Evolutionary conservation across 371 early-diverging fungal genomes (phyloP).

Genomic region (Syncephalastrum sp.): DNA sequence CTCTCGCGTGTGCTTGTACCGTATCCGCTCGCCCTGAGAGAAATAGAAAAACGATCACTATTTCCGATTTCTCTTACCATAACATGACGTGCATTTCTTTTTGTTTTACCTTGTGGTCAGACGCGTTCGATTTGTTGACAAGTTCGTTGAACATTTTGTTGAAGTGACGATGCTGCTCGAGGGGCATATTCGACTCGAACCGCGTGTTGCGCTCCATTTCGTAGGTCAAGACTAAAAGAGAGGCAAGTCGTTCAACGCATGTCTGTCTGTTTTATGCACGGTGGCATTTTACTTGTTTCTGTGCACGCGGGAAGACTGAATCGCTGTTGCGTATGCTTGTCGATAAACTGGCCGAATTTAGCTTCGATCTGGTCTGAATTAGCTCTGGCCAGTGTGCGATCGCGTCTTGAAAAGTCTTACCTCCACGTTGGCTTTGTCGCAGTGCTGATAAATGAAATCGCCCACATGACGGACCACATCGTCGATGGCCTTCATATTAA

Average conservation of each 20-base stretch:
- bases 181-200: conserved; percentile 72
- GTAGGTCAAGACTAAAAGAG: conserved; percentile 14
- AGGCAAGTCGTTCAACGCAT: not conserved
- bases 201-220: conserved; percentile 29
- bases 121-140: conserved; percentile 47
- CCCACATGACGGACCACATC: conserved; percentile 62
- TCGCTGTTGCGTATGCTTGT: conserved; percentile 57
- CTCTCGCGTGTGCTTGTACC: conserved; percentile 69
- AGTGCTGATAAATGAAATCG: conserved; percentile 55
- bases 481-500: conserved; percentile 45
- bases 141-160: conserved; percentile 65
- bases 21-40: conserved; percentile 46
- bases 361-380: conserved; percentile 70
- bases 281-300: conserved; percentile 60
- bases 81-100: too few relatives aligned
- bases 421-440: conserved; percentile 59
- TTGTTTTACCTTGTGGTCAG: conserved; percentile 35
- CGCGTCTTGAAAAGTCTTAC: conserved; percentile 23
- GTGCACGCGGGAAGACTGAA: conserved; percentile 60
- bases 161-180: conserved; percentile 66
- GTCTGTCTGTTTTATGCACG: not conserved
- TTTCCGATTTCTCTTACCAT: not conserved
- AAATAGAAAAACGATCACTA: not conserved
- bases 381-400: not conserved
- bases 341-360: conserved; percentile 74